Evolutionary conservation across 176 grass and related monocot genomes (phyloP).

Genomic region (Pharus latifolius): DNA sequence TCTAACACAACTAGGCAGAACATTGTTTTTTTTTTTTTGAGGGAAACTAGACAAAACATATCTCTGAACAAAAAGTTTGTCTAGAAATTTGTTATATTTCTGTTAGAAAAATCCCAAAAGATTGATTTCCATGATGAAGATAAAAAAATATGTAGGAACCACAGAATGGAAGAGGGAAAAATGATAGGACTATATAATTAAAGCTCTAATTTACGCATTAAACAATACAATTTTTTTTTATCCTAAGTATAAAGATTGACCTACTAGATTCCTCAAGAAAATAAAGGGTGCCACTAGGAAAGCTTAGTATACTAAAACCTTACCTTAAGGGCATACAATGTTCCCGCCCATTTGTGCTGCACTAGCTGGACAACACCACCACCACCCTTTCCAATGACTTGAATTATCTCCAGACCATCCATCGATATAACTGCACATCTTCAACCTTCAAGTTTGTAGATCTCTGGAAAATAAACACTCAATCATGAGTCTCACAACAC

Average conservation of each 20-base stretch:
- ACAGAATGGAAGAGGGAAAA: too few relatives aligned
- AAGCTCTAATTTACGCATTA: background rate
- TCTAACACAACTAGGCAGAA: too few relatives aligned
- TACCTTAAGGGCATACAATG: conserved; percentile 92
- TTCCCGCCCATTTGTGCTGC: conserved; percentile 81
- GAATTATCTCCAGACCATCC: conserved; percentile 87
- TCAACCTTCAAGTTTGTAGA: conserved; percentile 53
- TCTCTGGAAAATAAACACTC: conserved; percentile 14
- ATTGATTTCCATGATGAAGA: too few relatives aligned
- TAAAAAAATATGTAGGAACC: too few relatives aligned
- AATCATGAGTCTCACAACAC: conserved; percentile 6
- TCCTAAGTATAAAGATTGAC: too few relatives aligned
- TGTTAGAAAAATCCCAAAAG: background rate
- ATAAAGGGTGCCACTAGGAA: background rate
- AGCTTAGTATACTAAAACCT: background rate
- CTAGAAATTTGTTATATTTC: background rate
- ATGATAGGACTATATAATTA: too few relatives aligned
- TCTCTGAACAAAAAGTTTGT: background rate
- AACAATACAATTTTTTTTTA: background rate
- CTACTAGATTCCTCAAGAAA: too few relatives aligned
- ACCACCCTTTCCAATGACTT: conserved; percentile 96
- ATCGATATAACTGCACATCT: conserved; percentile 65
- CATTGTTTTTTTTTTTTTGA: too few relatives aligned
- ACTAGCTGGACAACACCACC: conserved; percentile 87
- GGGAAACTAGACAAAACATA: background rate